Evolutionary conservation across 371 early-diverging fungal species (phyloP).

Genomic region (Rhizopus sp.): DNA sequence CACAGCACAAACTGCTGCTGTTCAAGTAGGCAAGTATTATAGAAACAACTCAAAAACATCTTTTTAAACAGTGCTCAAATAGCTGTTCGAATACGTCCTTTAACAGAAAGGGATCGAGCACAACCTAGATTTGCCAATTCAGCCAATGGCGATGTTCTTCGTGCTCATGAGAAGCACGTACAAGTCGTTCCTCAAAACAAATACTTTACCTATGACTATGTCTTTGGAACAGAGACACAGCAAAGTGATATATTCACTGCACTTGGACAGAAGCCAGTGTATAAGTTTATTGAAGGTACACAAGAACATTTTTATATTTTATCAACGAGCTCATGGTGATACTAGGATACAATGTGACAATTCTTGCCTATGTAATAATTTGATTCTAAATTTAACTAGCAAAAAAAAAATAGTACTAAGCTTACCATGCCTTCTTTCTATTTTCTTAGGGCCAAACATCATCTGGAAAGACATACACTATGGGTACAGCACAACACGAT

Average conservation of each 20-base stretch:
- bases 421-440: constrained; percentile 2
- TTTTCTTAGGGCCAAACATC: constrained; percentile 78
- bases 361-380: constrained; percentile 93
- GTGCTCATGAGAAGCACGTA: constrained; percentile 41
- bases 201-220: constrained; percentile 51
- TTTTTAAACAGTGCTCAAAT: neutral
- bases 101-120: constrained; percentile 46
- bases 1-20: constrained; percentile 30
- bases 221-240: constrained; percentile 41
- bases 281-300: constrained; percentile 50
- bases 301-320: neutral
- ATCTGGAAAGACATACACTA: constrained; percentile 98
- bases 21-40: constrained; percentile 43
- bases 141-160: constrained; percentile 33
- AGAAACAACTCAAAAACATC: neutral
- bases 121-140: constrained; percentile 47
- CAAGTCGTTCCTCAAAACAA: constrained; percentile 47
- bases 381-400: constrained; percentile 38
- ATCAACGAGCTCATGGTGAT: neutral
- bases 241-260: constrained; percentile 45
- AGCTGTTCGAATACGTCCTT: constrained; percentile 49
- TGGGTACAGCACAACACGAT: constrained; percentile 90
- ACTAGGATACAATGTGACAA: constrained; percentile 91
- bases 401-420: constrained; percentile 74
- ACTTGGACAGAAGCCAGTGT: constrained; percentile 37